phyloP scores from a whole-genome alignment of 345 rosid genomes.

The Moricandia moricandioides region DNA sequence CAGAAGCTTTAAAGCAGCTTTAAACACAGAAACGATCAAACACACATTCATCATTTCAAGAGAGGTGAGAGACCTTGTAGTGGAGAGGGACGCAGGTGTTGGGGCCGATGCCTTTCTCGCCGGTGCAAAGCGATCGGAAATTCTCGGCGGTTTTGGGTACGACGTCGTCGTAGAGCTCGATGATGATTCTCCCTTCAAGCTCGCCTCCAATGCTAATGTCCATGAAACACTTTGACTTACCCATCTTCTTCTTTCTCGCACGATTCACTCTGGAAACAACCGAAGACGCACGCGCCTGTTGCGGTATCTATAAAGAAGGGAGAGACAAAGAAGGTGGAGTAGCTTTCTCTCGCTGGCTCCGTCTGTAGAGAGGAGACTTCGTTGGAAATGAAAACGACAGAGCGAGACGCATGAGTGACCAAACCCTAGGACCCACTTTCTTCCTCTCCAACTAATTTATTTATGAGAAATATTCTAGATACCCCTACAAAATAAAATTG shows the following conservation, averaged over 20 bases:
- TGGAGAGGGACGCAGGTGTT: conserved; percentile 75
- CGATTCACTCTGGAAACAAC: background rate
- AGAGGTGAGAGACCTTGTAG: conserved; percentile 56
- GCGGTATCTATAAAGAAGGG: background rate
- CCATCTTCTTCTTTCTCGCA: conserved; percentile 38
- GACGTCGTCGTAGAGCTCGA: conserved; percentile 78
- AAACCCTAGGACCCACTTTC: conserved; percentile 41
- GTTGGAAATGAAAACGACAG: conserved; percentile 30
- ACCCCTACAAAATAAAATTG: no score
- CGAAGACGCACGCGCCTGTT: background rate
- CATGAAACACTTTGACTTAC: conserved; percentile 65
- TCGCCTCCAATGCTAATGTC: conserved; percentile 90
- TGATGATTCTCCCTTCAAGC: conserved; percentile 84
- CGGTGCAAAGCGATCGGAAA: conserved; percentile 91
- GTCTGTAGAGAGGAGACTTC: conserved; percentile 16
- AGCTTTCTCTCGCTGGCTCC: conserved; percentile 6
- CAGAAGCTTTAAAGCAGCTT: background rate
- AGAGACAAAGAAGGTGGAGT: conserved; percentile 12
- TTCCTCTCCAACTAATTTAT: conserved; percentile 23
- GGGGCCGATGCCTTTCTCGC: conserved; percentile 89
- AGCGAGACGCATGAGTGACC: conserved; percentile 25
- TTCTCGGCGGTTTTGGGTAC: conserved; percentile 90
- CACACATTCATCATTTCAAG: background rate
- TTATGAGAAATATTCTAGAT: background rate
- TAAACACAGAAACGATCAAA: background rate